Evolutionary conservation across 208 protist species (phyloP).

Genomic region (Crithidia acanthocephali): DNA sequence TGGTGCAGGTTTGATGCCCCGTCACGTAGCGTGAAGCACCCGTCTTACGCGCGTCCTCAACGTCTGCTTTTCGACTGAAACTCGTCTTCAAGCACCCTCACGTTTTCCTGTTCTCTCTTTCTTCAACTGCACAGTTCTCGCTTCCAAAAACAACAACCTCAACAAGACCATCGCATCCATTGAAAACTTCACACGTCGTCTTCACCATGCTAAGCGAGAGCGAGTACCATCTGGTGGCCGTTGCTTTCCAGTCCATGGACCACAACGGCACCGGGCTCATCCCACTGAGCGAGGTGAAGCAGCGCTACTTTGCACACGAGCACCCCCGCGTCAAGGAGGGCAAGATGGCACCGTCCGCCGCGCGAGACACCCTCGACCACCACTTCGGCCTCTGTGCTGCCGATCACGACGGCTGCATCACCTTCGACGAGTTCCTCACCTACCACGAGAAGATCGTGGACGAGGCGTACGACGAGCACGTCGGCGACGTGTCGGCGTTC

Average conservation of each 20-base stretch:
- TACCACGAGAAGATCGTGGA: constrained; percentile 82
- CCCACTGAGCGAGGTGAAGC: constrained; percentile 47
- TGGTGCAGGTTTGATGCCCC: too few species aligned
- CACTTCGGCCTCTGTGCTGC: constrained; percentile 60
- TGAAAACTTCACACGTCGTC: background rate
- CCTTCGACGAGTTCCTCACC: constrained; percentile 78
- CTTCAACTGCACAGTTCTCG: too few species aligned
- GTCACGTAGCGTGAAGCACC: too few species aligned
- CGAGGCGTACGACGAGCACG: constrained; percentile 65
- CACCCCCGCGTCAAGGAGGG: constrained; percentile 85
- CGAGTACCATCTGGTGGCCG: constrained; percentile 39
- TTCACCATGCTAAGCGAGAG: constrained; percentile 29
- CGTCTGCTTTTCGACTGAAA: too few species aligned
- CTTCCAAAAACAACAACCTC: too few species aligned
- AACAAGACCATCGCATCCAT: too few species aligned
- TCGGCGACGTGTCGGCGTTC: constrained; percentile 57
- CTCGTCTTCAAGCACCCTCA: too few species aligned
- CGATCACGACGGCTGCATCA: constrained; percentile 61
- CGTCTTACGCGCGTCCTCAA: too few species aligned
- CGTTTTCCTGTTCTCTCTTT: too few species aligned
- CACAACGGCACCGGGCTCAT: constrained; percentile 49
- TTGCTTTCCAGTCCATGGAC: constrained; percentile 69
- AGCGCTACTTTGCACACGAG: constrained; percentile 61
- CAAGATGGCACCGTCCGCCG: constrained; percentile 65
- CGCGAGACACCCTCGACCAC: constrained; percentile 59